These are phyloP conservation scores for Pisolithus albus DNA, from an alignment of 768 basidiomycete species.

Conservation along the genomic window DNA sequence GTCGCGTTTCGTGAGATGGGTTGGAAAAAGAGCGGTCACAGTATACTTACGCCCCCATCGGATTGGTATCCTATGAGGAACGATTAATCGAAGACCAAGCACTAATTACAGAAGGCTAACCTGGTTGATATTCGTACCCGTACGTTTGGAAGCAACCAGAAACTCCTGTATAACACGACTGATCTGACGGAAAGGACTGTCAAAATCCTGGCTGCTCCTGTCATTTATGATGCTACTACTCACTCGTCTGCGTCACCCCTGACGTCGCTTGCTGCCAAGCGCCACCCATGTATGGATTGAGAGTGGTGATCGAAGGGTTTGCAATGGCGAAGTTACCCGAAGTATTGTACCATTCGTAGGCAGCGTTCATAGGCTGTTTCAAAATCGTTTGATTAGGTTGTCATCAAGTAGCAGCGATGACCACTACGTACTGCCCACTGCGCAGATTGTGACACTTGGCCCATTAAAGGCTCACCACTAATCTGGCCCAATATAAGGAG, in stretches of 20 bases:
- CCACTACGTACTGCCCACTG: conserved; percentile 63
- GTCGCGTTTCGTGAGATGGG: conserved; percentile 5
- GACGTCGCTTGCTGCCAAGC: conserved; percentile 82
- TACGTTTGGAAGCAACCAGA: conserved; percentile 58
- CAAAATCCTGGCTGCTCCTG: background rate
- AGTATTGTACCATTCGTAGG: conserved; percentile 65
- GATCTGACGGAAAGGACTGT: conserved; percentile 35
- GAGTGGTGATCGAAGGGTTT: conserved; percentile 40
- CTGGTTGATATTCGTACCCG: conserved; percentile 78
- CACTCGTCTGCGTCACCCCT: conserved; percentile 54
- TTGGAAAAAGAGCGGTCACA: background rate
- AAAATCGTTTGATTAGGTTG: background rate
- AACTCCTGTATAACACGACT: conserved; percentile 53
- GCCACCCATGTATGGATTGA: conserved; percentile 71
- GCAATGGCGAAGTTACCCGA: conserved; percentile 51
- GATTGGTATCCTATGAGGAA: conserved; percentile 16
- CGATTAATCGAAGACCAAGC: background rate
- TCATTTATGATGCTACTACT: conserved; percentile 6
- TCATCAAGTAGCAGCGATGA: too few species aligned
- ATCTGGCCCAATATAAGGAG: conserved; percentile 21
- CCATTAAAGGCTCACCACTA: conserved; percentile 30
- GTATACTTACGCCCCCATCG: conserved; percentile 42
- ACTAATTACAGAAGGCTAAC: conserved; percentile 24
- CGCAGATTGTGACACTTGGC: conserved; percentile 75
- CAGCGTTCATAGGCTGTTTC: conserved; percentile 67